phyloP scores from a whole-genome alignment of 78 protist species.

The Dictyostelium firmibasis region DNA sequence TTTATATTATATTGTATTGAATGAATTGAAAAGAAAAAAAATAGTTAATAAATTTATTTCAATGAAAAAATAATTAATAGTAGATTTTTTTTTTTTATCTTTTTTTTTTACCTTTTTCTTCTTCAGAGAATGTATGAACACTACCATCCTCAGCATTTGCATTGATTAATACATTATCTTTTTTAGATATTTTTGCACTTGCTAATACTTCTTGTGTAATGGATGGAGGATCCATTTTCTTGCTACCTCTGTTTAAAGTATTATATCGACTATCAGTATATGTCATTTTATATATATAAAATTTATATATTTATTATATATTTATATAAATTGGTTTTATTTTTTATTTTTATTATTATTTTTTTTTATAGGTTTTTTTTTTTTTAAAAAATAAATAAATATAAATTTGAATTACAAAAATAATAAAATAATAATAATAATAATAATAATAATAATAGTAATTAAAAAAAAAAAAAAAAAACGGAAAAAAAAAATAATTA shows the following conservation, averaged over 20 bases:
- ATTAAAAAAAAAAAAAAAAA: too few species aligned
- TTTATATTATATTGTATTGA: not conserved
- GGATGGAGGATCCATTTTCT: constrained; percentile 21
- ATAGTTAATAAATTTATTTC: too few species aligned
- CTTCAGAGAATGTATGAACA: constrained; percentile 69
- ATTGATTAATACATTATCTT: constrained; percentile 43
- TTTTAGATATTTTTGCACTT: constrained; percentile 19
- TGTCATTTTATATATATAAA: not conserved
- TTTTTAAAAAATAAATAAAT: too few species aligned
- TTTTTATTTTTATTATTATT: not conserved
- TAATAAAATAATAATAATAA: too few species aligned
- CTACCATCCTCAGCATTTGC: constrained; percentile 64
- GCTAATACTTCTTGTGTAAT: constrained; percentile 7
- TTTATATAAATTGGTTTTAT: not conserved
- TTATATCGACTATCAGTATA: not conserved
- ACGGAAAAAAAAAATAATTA: too few species aligned
- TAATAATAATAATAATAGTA: too few species aligned
- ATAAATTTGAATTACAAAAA: too few species aligned
- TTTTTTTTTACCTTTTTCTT: constrained; percentile 47
- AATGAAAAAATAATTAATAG: not conserved
- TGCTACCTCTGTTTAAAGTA: constrained; percentile 8
- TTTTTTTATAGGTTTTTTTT: too few species aligned
- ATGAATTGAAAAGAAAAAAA: too few species aligned
- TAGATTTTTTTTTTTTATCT: not conserved
- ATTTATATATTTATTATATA: too few species aligned